Evolutionary conservation across 2,329 filamentous ascomycete species (phyloP), one percentile per base, ranked within the genome.

Genomic region (Tolypocladium sp.): DNA sequence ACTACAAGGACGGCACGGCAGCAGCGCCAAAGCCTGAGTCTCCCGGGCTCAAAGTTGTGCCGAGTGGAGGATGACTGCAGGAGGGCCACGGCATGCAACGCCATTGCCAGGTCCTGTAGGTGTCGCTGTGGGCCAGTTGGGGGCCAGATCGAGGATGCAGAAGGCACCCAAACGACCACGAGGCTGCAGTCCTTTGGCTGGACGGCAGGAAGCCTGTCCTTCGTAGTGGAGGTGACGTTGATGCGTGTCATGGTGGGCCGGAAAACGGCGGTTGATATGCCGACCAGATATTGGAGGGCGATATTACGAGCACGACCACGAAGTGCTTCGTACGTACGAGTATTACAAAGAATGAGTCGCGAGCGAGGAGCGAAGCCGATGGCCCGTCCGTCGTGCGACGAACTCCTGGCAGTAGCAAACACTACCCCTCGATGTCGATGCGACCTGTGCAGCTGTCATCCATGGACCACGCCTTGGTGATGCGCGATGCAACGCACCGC

Each of bases 11-110:
- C 57, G 51, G 53, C 41, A 55, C 53, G 53, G 37, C 44, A 56
- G 44, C 25, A 55, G n/a, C 53, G 53, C 22, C 51, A 40, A 27
- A 38, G 54, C 27, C 27, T 42, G 58, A 59, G 58, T 54, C 13
- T 20, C 10, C 35, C 46, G 58, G 55, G 54, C 58, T 59, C 44
- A 59, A 59, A 49, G 33, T 13, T 59, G 58, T 57, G 58, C 58
- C 38, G 44, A 22, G 42, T 52, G 25, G 44, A 35, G 33, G 33
- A 57, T 54, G 58, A 59, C 58, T 57, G 58, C 58, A 59, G 55
- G 51, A 35, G 42, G 22, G 1, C 3, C 3, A 46, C 12, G 22
- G 44, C 9, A 25, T 20, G 44, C 44, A 15, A 27, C 12, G 22
- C 22, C 8, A 15, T 27, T 17, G 44, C 22, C 44, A 13, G 12